Percentiles rank a stretch among this genome's conserved stretches.
These are phyloP conservation scores for Magnaporthales sp. DNA, from an alignment of 2,329 filamentous ascomycete genomes.

Conservation along the genomic window DNA sequence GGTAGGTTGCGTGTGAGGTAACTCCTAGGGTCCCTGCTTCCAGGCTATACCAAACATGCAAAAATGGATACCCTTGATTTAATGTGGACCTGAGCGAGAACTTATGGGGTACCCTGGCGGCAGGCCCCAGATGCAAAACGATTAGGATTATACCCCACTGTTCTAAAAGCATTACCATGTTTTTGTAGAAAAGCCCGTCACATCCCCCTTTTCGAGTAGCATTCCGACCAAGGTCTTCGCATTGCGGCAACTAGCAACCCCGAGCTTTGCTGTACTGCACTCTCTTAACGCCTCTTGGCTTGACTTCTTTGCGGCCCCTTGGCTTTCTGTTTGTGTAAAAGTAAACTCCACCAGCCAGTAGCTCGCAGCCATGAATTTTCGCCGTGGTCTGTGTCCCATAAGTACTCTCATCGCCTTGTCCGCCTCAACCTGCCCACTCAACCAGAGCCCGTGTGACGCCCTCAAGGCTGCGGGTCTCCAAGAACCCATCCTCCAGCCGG, in stretches of 20 bases:
- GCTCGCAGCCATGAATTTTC: not conserved
- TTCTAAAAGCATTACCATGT: not conserved
- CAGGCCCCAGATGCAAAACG: not conserved
- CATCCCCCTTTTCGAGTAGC: not conserved
- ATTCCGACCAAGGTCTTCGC: not conserved
- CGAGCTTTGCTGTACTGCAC: not conserved
- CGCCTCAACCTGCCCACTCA: constrained; percentile 1
- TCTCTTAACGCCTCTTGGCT: not conserved
- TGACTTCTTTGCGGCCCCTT: not conserved
- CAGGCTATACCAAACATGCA: too few relatives aligned
- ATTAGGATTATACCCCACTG: not conserved
- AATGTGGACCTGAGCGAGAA: too few relatives aligned
- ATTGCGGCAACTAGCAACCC: not conserved
- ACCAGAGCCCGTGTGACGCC: not conserved
- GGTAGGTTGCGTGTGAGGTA: too few relatives aligned
- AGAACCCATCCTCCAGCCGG: constrained; percentile 1
- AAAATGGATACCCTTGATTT: too few relatives aligned
- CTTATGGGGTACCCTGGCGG: not conserved
- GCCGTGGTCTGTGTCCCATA: constrained; percentile 3
- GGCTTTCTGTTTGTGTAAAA: not conserved
- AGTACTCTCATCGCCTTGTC: constrained; percentile 3
- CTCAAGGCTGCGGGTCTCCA: constrained; percentile 5
- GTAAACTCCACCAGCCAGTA: too few relatives aligned
- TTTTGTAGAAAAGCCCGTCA: not conserved
- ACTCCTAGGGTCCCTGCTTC: too few relatives aligned